Evolutionary conservation across 1,284 basidiomycete genomes (phyloP), one percentile per base, ranked within the genome.

Genomic region (Boletellus deceptivus): DNA sequence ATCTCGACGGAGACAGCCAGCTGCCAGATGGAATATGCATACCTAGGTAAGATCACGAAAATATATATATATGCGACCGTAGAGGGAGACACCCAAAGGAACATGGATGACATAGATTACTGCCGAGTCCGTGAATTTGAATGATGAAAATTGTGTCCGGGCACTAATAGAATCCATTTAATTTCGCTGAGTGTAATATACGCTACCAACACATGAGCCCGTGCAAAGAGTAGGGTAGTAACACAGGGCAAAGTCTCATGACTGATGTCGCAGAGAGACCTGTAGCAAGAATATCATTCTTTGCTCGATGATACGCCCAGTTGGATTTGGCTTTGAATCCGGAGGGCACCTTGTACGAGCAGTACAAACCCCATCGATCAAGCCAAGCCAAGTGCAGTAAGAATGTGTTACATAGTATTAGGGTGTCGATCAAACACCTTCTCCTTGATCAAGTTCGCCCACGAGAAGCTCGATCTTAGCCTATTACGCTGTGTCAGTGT

Each of bases 311-410:
- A 91, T 91, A 90, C 88, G 84, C 88, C 86, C 73, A 57, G 64
- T 78, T 79, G 80, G 78, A 72, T 79, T 77, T 72, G 70, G 62
- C 62, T 76, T 89, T 74, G 63, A 56, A 75, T 79, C 82, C 79
- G 80, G 63, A 74, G 70, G 84, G 88, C 85, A 90, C 88, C 88
- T 89, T 86, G 49, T 86, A 86, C 82, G 75, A 88, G 87, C 88
- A 78, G 41, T 9, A 35, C 45, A 46, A 11, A 41, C 18, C 20
- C 11, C 39, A 36, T 37, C 29, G 4, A 24, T 33, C 33, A 37
- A 54, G 50, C 27, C 14, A 29, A 20, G 9, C 11, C 9, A 45
- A 18, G 16, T 18, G 4, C 27, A 10, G 27, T 8, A 31, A 11
- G 10, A 31, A 11, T 31, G 11, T 11, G 29, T 31, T 11, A 9